These are phyloP conservation scores for Hypoxylon sp. DNA, from an alignment of 2,329 filamentous ascomycete genomes.

Conservation along the genomic window DNA sequence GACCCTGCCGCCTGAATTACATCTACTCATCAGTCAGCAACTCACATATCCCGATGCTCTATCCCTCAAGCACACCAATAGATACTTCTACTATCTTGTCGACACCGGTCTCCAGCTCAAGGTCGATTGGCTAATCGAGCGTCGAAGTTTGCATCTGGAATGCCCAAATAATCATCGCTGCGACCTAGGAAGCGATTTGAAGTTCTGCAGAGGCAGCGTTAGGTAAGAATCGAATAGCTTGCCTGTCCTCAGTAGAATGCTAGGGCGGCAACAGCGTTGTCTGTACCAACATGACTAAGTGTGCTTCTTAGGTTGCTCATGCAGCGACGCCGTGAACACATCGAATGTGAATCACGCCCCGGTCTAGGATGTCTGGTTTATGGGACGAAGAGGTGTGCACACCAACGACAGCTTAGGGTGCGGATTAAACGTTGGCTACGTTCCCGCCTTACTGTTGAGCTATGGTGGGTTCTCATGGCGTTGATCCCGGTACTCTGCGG, in stretches of 20 bases:
- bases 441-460: slow-evolving; percentile 61
- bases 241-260: background rate
- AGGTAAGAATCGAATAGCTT: slow-evolving; percentile 56
- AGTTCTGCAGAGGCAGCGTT: slow-evolving; percentile 73
- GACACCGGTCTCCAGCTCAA: slow-evolving; percentile 76
- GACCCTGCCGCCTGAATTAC: slow-evolving; percentile 75
- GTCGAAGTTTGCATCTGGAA: slow-evolving; percentile 73
- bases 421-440: slow-evolving; percentile 64
- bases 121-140: slow-evolving; percentile 77
- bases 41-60: slow-evolving; percentile 80
- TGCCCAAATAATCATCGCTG: slow-evolving; percentile 73
- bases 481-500: slow-evolving; percentile 58
- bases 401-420: slow-evolving; percentile 61
- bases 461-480: slow-evolving; percentile 65
- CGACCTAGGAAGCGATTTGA: slow-evolving; percentile 71
- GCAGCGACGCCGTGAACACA: slow-evolving; percentile 71
- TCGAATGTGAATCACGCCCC: slow-evolving; percentile 72
- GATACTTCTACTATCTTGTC: slow-evolving; percentile 74
- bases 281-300: slow-evolving; percentile 22
- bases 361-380: slow-evolving; percentile 70
- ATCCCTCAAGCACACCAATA: slow-evolving; percentile 76
- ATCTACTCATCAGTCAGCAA: slow-evolving; percentile 71
- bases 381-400: slow-evolving; percentile 64
- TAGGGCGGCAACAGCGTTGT: background rate
- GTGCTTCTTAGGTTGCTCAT: slow-evolving; percentile 65